A percentile compares a stretch with the other conserved stretches of the same genome.
These are phyloP conservation scores for Sugiyamaella castrensis DNA, from an alignment of 1,139 yeast species.

Conservation along the genomic window DNA sequence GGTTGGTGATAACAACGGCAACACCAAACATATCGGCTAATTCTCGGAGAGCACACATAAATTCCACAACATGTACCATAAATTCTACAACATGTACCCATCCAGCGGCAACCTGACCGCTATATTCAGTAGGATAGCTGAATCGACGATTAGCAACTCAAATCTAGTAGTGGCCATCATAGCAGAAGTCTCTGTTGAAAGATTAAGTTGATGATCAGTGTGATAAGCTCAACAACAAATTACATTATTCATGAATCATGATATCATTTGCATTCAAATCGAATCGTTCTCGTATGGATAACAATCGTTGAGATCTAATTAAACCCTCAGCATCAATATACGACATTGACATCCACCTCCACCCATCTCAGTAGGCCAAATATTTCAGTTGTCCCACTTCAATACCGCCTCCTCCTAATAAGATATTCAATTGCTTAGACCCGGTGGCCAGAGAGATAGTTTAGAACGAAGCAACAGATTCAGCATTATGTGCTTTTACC, in stretches of 20 bases:
- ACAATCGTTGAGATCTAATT: constrained; percentile 85
- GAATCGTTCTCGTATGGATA: constrained; percentile 86
- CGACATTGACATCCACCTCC: constrained; percentile 99
- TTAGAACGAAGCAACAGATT: too few relatives aligned
- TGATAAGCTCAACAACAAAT: constrained; percentile 97
- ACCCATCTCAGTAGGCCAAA: constrained; percentile 98
- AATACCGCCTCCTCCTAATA: constrained; percentile 96
- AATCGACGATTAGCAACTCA: constrained; percentile 80
- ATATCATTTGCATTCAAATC: constrained; percentile 95
- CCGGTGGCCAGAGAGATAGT: constrained; percentile 95
- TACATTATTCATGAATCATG: constrained; percentile 87
- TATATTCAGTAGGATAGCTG: constrained; percentile 92
- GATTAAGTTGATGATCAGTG: constrained; percentile 91
- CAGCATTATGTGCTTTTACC: too few relatives aligned
- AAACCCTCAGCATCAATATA: constrained; percentile 98
- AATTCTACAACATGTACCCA: constrained; percentile 93
- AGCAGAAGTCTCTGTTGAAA: constrained; percentile 85
- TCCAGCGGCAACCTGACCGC: constrained; percentile 94
- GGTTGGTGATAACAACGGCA: constrained; percentile 97
- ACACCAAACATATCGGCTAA: constrained; percentile 98
- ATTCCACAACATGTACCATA: constrained; percentile 87
- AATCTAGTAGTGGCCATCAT: constrained; percentile 93
- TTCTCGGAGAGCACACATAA: constrained; percentile 85
- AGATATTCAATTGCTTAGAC: constrained; percentile 86
- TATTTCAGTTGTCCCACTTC: constrained; percentile 96